Base-by-base conservation (phyloP, 2,329 filamentous ascomycete genomes). In the Aspergillus chevalieri region DNA sequence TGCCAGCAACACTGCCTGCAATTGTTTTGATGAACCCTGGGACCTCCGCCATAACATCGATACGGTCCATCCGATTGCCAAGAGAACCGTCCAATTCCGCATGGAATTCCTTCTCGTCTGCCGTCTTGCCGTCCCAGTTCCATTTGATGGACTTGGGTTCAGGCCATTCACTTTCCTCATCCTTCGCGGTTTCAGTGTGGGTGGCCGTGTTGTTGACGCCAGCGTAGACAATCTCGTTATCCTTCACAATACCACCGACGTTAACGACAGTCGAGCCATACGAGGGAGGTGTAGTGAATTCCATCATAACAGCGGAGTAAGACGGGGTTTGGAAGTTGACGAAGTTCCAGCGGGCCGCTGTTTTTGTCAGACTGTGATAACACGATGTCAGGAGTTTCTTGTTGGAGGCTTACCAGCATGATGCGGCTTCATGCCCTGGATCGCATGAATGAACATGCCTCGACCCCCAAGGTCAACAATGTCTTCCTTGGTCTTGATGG, bases 341-440 rank as follows among this genome's bases (percentile, higher is more conserved):
- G 75, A 96, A 98, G 73, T 93, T 95, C 93, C 93, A 98, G 55
- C 81, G 83, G 26, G 87, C 84, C 53, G 92, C 83, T 82, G 57
- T 39, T 6, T 9, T 33, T 30, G 49, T 56, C 48, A 59, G 54
- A 19, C 14, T 26, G 43, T 36, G 30, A 47, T 52, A 45, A 46
- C 19, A 47, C 17, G 8, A 17, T 14, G 36, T 8, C 26, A 30
- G 26, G 8, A 10, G 10, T 12, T 12, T 30, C 6, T 34, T 15
- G 17, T 6, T 33, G 48, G 17, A 10, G 44, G 61, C 74, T 61
- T 74, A 83, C 81, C 91, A 52, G 90, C 87, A 68, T 98, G 94
- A 70, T 98, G 93, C 38, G 93, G 93, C 80, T 98, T 98, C 92
- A 97, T 97, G 68, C 91, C 93, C 74, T 97, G 93, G 46, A 97